phyloP scores from a whole-genome alignment of 2,329 filamentous ascomycete genomes.

The Nannizzia gypsea region DNA sequence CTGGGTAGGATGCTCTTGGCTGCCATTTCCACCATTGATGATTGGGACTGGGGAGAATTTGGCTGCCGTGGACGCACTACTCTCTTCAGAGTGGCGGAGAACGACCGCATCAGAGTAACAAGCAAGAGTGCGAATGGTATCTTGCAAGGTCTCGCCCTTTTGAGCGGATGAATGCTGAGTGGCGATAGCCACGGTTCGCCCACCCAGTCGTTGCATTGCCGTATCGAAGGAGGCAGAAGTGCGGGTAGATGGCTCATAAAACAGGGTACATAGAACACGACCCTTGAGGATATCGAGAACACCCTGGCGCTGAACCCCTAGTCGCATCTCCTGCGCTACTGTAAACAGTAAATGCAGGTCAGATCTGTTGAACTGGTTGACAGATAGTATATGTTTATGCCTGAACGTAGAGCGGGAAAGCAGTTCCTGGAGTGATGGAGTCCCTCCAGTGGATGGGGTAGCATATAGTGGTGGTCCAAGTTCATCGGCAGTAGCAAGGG shows the following conservation, averaged over 20 bases:
- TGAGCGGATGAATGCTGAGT: slow-evolving; percentile 77
- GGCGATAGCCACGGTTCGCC: slow-evolving; percentile 68
- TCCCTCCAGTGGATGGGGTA: slow-evolving; percentile 41
- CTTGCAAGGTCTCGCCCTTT: slow-evolving; percentile 89
- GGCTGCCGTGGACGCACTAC: slow-evolving; percentile 66
- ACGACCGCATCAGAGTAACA: slow-evolving; percentile 94
- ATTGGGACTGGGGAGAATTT: slow-evolving; percentile 84
- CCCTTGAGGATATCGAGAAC: slow-evolving; percentile 78
- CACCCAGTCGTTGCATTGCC: slow-evolving; percentile 95
- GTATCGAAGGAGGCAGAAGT: slow-evolving; percentile 94
- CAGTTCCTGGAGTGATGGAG: slow-evolving; percentile 54
- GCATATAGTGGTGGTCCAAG: slow-evolving; percentile 31
- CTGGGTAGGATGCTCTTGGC: slow-evolving; percentile 91
- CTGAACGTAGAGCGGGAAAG: slow-evolving; percentile 77
- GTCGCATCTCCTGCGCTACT: slow-evolving; percentile 92
- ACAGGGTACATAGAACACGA: slow-evolving; percentile 78
- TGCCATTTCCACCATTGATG: slow-evolving; percentile 95
- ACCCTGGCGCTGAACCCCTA: slow-evolving; percentile 85
- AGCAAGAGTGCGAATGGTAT: slow-evolving; percentile 83
- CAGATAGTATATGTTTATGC: slow-evolving; percentile 78
- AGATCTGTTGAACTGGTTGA: slow-evolving; percentile 74
- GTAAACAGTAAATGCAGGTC: slow-evolving; percentile 93
- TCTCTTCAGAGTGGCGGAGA: slow-evolving; percentile 80
- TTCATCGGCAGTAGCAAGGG: slow-evolving; percentile 20
- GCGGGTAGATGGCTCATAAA: slow-evolving; percentile 94